phyloP scores from a whole-genome alignment of 2,329 filamentous ascomycete genomes.

The Colletotrichum godetiae region DNA sequence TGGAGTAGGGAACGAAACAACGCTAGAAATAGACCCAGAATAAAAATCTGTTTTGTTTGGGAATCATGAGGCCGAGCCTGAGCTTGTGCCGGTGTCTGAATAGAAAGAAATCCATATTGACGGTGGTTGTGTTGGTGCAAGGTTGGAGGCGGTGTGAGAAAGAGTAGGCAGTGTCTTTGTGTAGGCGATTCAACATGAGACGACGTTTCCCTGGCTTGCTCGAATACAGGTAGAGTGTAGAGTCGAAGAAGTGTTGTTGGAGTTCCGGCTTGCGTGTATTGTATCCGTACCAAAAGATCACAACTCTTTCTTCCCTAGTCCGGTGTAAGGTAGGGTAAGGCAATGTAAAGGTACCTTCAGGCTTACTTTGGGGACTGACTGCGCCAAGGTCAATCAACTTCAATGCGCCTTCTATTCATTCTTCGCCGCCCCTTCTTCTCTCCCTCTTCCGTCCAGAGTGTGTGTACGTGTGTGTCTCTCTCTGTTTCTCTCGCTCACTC shows the following conservation, averaged over 20 bases:
- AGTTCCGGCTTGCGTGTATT: neutral
- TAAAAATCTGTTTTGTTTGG: slow-evolving; percentile 30
- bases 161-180: neutral
- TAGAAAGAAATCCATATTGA: neutral
- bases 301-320: neutral
- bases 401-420: neutral
- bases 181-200: slow-evolving; percentile 5
- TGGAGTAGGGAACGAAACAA: slow-evolving; percentile 16
- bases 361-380: neutral
- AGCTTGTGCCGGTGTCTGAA: neutral
- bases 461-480: neutral
- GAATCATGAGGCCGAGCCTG: slow-evolving; percentile 12
- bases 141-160: neutral
- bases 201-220: neutral
- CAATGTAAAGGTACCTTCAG: too few relatives aligned
- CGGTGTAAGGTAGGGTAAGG: neutral
- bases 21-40: slow-evolving; percentile 30
- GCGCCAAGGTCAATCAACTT: neutral
- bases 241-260: neutral
- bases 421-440: neutral
- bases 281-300: neutral
- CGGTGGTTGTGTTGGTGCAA: neutral
- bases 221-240: neutral
- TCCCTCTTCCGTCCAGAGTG: neutral
- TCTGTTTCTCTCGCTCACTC: neutral